These are phyloP conservation scores for Hypericum androsaemum DNA, from an alignment of 345 rosid species.

Conservation along the genomic window DNA sequence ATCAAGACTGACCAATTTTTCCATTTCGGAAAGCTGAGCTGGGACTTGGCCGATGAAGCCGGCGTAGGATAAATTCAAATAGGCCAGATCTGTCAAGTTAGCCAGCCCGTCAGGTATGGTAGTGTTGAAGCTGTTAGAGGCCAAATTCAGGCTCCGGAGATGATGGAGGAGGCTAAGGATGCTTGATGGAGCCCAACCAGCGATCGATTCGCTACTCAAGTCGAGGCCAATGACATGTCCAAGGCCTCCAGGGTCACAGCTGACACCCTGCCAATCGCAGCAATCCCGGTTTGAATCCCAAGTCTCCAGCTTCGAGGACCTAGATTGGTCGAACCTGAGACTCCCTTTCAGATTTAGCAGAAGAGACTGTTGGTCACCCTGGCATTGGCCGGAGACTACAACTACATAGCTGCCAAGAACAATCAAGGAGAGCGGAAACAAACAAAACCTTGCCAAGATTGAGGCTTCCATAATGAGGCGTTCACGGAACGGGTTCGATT, in stretches of 20 bases:
- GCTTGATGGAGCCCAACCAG: background rate
- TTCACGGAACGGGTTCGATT: no score
- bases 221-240: background rate
- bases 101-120: background rate
- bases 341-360: no score
- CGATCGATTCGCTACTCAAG: background rate
- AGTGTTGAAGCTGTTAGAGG: background rate
- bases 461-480: no score
- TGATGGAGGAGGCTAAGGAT: background rate
- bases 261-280: background rate
- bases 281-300: no score
- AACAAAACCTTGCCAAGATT: no score
- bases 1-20: slow-evolving; percentile 33
- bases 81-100: background rate
- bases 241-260: background rate
- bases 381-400: no score
- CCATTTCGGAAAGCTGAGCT: slow-evolving; percentile 23
- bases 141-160: background rate
- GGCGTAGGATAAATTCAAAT: slow-evolving; percentile 24
- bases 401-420: no score
- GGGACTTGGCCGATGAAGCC: slow-evolving; percentile 31
- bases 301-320: no score
- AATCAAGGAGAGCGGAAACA: no score
- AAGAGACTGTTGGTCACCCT: no score
- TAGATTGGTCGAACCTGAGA: no score